Conservation (phyloP, 768 basidiomycete species). For the Agrocybe praecox region DNA sequence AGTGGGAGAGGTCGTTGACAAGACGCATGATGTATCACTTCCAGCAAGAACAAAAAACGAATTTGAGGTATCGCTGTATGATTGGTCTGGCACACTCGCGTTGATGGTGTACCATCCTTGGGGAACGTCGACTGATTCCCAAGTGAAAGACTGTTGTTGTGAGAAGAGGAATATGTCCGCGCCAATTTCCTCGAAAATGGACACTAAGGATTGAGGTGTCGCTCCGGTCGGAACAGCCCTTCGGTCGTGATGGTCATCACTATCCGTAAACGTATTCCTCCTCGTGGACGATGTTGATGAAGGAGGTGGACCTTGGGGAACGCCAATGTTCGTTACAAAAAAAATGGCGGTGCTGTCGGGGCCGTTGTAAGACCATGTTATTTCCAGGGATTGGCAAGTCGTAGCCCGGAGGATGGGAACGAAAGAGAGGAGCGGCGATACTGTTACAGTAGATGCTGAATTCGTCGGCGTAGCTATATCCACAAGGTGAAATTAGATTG, state of each 20-base stretch:
- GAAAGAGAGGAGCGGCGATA: conserved; percentile 22
- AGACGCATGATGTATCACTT: conserved; percentile 33
- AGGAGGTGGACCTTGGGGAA: conserved; percentile 23
- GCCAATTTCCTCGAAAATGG: conserved; percentile 26
- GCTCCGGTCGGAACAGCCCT: conserved; percentile 19
- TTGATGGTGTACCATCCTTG: conserved; percentile 50
- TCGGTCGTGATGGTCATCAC: background rate
- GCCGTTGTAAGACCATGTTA: conserved; percentile 44
- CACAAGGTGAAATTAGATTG: background rate
- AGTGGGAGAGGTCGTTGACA: conserved; percentile 14
- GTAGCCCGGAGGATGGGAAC: conserved; percentile 14
- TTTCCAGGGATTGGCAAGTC: conserved; percentile 27
- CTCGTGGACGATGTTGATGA: conserved; percentile 9
- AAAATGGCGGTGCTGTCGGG: conserved; percentile 28
- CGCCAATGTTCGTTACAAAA: conserved; percentile 41
- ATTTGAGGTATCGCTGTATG: conserved; percentile 14
- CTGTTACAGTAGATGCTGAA: background rate
- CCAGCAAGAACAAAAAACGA: conserved; percentile 34
- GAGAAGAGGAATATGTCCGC: conserved; percentile 27
- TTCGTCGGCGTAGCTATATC: background rate
- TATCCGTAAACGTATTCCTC: conserved; percentile 1
- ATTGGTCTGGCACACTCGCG: conserved; percentile 25
- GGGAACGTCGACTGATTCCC: conserved; percentile 48
- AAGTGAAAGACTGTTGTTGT: conserved; percentile 28
- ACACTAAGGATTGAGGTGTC: conserved; percentile 1